phyloP scores from a whole-genome alignment of 2,329 filamentous ascomycete species.

The Metarhizium sp. region DNA sequence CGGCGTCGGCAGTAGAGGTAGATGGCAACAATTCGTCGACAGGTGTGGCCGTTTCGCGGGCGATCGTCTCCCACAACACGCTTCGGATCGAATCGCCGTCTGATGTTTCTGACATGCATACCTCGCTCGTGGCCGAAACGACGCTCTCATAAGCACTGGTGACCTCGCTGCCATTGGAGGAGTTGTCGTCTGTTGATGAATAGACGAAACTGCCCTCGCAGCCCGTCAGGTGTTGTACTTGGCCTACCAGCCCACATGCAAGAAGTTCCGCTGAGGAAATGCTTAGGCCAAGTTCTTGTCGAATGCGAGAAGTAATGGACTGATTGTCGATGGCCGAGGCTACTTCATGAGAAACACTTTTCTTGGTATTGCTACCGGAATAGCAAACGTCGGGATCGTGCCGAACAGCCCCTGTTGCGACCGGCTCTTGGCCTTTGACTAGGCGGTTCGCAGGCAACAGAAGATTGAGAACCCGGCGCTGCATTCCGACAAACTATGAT shows the following conservation, averaged over 20 bases:
- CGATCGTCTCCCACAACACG: conserved; percentile 6
- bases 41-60: conserved; percentile 12
- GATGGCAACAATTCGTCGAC: conserved; percentile 9
- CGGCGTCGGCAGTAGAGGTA: conserved; percentile 11
- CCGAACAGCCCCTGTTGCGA: not conserved
- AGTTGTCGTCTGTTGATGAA: conserved; percentile 44
- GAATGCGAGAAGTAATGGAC: conserved; percentile 44
- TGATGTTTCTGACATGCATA: conserved; percentile 35
- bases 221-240: conserved; percentile 9
- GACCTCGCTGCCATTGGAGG: conserved; percentile 53
- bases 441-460: not conserved
- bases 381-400: not conserved
- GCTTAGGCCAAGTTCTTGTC: conserved; percentile 42
- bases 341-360: not conserved
- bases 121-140: conserved; percentile 17
- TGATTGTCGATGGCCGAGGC: not conserved
- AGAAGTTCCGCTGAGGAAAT: conserved; percentile 34
- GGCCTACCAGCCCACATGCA: not conserved
- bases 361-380: not conserved
- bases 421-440: not conserved
- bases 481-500: not conserved
- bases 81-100: conserved; percentile 8
- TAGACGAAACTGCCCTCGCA: conserved; percentile 21
- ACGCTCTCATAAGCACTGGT: not conserved
- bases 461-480: not conserved